Percentiles rank a stretch among this genome's conserved stretches.
Evolutionary conservation across 306 rosid genomes (phyloP).

Genomic region (Quercus gilva): DNA sequence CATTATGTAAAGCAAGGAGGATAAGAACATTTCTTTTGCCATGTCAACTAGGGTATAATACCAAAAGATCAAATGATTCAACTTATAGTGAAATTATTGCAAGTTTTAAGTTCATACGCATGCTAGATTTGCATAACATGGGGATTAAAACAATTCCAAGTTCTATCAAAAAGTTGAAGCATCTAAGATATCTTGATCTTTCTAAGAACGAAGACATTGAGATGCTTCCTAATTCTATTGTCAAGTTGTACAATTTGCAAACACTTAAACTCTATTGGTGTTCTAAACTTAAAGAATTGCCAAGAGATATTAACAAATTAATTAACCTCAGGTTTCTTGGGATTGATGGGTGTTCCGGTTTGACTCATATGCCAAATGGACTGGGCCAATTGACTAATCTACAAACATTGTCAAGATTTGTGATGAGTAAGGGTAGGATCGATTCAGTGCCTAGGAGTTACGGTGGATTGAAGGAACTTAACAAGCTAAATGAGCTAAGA

Average conservation of each 20-base stretch:
- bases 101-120: not conserved
- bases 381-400: no score
- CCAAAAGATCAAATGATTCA: not conserved
- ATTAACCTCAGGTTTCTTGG: not conserved
- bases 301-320: no score
- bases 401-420: no score
- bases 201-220: fast-evolving
- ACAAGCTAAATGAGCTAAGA: no score
- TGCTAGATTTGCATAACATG: not conserved
- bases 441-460: no score
- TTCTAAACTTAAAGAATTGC: fast-evolving
- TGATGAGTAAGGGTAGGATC: no score
- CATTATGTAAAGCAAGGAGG: not conserved
- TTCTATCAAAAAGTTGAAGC: not conserved
- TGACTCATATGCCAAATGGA: no score
- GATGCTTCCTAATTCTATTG: not conserved
- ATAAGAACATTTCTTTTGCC: constrained; percentile 1
- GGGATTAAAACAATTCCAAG: not conserved
- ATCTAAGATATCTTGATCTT: constrained; percentile 13
- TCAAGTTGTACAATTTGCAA: not conserved
- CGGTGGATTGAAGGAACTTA: no score
- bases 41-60: fast-evolving
- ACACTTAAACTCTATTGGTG: fast-evolving
- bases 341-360: no score
- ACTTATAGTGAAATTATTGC: not conserved